Evolutionary conservation across 176 grass and related monocot genomes (phyloP).

Genomic region (Cenchrus purpureus): DNA sequence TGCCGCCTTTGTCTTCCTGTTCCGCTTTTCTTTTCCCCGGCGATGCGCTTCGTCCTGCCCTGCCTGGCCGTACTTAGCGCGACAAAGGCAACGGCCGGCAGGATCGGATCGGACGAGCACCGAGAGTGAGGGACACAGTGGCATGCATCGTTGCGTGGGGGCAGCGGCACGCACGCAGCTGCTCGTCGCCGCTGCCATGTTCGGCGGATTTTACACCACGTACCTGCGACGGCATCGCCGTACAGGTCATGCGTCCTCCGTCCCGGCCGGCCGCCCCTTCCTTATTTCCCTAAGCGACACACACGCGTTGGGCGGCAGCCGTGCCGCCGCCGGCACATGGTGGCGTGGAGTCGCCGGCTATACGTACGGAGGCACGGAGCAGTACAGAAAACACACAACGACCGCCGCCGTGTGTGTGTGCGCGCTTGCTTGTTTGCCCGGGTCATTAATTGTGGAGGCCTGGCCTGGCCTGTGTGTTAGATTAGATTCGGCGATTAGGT

Average conservation of each 20-base stretch:
- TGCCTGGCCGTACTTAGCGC: constrained; percentile 6
- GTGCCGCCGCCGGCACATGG: constrained; percentile 18
- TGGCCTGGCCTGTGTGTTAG: background rate
- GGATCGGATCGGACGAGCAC: background rate
- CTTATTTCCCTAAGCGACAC: no score
- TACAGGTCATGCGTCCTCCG: background rate
- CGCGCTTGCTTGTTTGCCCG: background rate
- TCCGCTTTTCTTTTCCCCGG: background rate
- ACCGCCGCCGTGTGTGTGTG: background rate
- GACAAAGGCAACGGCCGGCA: background rate
- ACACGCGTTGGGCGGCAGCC: background rate
- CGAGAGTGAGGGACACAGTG: background rate
- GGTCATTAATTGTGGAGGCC: background rate
- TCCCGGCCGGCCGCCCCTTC: background rate
- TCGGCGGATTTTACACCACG: background rate
- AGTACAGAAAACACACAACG: background rate
- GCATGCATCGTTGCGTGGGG: background rate
- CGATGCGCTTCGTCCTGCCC: background rate
- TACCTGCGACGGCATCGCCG: background rate
- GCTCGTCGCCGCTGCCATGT: background rate
- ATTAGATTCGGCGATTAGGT: constrained; percentile 21
- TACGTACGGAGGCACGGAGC: background rate
- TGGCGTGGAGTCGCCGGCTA: background rate
- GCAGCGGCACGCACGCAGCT: background rate
- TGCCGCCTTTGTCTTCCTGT: background rate